phyloP scores from a whole-genome alignment of 768 basidiomycete species.

The Pulveroboletus sp. region DNA sequence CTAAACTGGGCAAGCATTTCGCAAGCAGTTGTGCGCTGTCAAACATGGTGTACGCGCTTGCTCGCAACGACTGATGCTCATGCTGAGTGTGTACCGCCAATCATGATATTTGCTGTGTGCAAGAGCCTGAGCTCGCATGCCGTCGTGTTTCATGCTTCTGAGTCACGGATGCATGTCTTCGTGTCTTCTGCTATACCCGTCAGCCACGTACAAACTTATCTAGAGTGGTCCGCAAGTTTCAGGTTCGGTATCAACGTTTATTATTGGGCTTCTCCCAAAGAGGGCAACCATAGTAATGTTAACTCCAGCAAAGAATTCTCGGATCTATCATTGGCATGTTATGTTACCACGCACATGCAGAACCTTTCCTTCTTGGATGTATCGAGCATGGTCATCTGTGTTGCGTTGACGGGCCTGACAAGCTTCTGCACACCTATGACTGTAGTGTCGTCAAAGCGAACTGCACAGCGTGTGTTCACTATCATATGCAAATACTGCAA shows the following conservation, averaged over 20 bases:
- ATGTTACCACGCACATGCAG: slow-evolving; percentile 1
- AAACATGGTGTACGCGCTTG: too few species aligned
- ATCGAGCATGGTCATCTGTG: slow-evolving; percentile 11
- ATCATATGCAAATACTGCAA: slow-evolving; percentile 3
- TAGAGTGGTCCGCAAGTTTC: slow-evolving; percentile 11
- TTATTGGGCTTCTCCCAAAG: slow-evolving; percentile 6
- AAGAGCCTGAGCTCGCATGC: slow-evolving; percentile 11
- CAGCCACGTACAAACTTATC: background rate
- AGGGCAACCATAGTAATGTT: background rate
- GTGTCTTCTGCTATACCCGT: slow-evolving; percentile 13
- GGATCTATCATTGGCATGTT: background rate
- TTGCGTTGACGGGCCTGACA: slow-evolving; percentile 1
- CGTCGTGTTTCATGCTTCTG: slow-evolving; percentile 1
- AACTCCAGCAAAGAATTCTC: slow-evolving; percentile 4
- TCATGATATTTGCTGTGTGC: slow-evolving; percentile 11
- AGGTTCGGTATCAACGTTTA: slow-evolving; percentile 11
- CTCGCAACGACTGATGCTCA: slow-evolving; percentile 10
- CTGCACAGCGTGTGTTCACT: background rate
- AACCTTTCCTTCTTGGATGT: slow-evolving; percentile 13
- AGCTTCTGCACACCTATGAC: slow-evolving; percentile 4
- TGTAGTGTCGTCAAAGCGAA: slow-evolving; percentile 11
- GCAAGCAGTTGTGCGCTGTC: too few species aligned
- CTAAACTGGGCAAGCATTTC: too few species aligned
- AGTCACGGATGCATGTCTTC: slow-evolving; percentile 13
- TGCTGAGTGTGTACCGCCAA: background rate